Conservation (phyloP, 2,329 filamentous ascomycete species). For the Trichoderma pleuroti region DNA sequence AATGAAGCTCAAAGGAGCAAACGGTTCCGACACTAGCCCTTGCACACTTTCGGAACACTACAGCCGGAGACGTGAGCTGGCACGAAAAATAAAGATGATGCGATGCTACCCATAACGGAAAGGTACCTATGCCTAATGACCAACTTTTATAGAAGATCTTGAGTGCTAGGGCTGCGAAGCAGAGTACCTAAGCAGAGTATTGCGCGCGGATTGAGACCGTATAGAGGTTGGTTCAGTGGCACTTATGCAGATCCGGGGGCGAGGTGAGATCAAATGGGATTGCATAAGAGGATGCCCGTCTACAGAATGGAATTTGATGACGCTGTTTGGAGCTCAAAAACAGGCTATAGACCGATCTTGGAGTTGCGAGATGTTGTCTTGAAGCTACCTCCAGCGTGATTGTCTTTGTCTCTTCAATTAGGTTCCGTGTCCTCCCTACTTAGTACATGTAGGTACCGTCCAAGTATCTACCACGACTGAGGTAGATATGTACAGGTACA, state of each 20-base stretch:
- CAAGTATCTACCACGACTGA: background rate
- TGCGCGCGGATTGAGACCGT: background rate
- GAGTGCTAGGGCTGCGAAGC: background rate
- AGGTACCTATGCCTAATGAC: background rate
- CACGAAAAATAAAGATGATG: background rate
- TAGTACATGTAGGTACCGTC: no score
- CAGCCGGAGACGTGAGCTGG: background rate
- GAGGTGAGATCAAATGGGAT: background rate
- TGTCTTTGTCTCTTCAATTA: background rate
- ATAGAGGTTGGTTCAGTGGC: background rate
- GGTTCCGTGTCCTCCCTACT: background rate
- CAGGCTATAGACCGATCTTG: background rate
- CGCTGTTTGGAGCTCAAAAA: background rate
- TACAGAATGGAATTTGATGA: background rate
- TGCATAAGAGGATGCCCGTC: background rate
- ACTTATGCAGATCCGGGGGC: background rate
- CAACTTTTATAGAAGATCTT: background rate
- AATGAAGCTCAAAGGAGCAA: background rate
- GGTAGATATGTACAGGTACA: background rate
- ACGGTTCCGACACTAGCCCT: background rate
- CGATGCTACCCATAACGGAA: background rate
- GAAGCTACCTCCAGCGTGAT: background rate
- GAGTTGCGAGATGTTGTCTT: background rate
- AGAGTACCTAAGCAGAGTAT: background rate
- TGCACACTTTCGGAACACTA: background rate